These are phyloP conservation scores for Trypanosomatidae sp. DNA, from an alignment of 208 protist species.

Conservation along the genomic window DNA sequence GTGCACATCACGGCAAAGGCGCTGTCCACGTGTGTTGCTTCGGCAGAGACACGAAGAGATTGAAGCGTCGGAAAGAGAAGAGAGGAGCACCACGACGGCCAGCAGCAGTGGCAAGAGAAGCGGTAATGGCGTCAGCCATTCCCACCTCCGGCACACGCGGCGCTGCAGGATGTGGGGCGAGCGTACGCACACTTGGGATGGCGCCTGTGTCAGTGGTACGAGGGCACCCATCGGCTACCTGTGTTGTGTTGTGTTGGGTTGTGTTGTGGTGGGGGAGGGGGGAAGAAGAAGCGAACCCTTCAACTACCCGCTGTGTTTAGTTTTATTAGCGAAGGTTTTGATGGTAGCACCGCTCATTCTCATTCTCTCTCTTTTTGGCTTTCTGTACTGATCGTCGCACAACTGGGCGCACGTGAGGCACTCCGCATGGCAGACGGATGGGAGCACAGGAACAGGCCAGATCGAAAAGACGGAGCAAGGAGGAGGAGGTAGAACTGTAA, in stretches of 20 bases:
- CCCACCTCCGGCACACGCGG: not conserved
- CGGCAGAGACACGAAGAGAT: conserved; percentile 4
- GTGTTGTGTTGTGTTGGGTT: too few species aligned
- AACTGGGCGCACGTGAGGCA: not conserved
- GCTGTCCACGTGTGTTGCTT: not conserved
- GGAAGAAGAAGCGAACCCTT: too few species aligned
- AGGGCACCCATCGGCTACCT: not conserved
- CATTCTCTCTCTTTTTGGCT: not conserved
- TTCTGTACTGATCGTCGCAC: not conserved
- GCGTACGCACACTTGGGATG: not conserved
- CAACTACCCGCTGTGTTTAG: not conserved
- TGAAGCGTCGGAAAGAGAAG: not conserved
- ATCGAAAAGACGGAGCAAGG: not conserved
- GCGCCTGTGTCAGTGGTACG: not conserved
- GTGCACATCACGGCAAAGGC: conserved; percentile 2
- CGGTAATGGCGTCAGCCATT: not conserved
- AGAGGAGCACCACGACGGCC: not conserved
- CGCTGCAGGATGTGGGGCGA: not conserved
- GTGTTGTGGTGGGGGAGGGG: too few species aligned
- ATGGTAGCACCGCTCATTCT: not conserved
- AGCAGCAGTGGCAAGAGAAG: not conserved
- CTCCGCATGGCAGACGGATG: not conserved
- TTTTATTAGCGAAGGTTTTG: not conserved
- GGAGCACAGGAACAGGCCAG: too few species aligned
- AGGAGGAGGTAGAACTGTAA: not conserved